These are phyloP conservation scores for Thecaphora frezii DNA, from an alignment of 1,284 basidiomycete genomes.

Conservation along the genomic window DNA sequence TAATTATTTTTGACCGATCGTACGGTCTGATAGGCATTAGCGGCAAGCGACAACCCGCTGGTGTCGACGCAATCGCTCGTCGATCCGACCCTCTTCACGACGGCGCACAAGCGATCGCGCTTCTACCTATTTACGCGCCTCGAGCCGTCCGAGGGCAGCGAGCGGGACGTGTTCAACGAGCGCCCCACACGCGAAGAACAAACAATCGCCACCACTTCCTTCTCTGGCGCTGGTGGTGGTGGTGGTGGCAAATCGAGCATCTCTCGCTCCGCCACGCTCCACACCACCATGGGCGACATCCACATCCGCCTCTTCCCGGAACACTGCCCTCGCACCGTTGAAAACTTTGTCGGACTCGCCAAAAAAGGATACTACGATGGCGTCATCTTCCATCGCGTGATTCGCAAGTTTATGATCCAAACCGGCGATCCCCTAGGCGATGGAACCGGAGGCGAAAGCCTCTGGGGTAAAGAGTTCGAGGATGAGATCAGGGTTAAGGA, in stretches of 20 bases:
- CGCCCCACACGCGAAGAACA: constrained; percentile 94
- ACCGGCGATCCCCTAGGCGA: constrained; percentile 96
- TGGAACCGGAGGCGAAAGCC: constrained; percentile 88
- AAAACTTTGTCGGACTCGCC: constrained; percentile 96
- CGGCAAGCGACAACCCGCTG: constrained; percentile 91
- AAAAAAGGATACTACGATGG: constrained; percentile 89
- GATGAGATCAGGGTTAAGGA: constrained; percentile 80
- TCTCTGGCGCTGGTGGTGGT: constrained; percentile 66
- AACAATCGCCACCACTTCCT: constrained; percentile 73
- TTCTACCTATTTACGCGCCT: constrained; percentile 94
- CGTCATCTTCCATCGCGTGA: constrained; percentile 94
- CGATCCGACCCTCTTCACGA: constrained; percentile 90
- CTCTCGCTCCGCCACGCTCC: constrained; percentile 71
- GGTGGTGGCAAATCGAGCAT: not conserved
- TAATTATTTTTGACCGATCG: not conserved
- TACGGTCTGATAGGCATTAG: constrained; percentile 71
- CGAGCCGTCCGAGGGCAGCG: constrained; percentile 72
- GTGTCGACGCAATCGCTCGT: constrained; percentile 69
- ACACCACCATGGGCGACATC: constrained; percentile 94
- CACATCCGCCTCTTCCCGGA: constrained; percentile 81
- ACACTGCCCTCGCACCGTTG: constrained; percentile 88
- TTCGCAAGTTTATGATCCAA: constrained; percentile 99
- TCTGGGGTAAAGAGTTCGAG: constrained; percentile 93
- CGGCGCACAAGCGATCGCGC: constrained; percentile 87
- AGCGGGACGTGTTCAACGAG: constrained; percentile 98